Percentiles rank a stretch among this genome's conserved stretches.
Conservation (phyloP, 805 yeast genomes). For the Zygosaccharomyces bailii region DNA sequence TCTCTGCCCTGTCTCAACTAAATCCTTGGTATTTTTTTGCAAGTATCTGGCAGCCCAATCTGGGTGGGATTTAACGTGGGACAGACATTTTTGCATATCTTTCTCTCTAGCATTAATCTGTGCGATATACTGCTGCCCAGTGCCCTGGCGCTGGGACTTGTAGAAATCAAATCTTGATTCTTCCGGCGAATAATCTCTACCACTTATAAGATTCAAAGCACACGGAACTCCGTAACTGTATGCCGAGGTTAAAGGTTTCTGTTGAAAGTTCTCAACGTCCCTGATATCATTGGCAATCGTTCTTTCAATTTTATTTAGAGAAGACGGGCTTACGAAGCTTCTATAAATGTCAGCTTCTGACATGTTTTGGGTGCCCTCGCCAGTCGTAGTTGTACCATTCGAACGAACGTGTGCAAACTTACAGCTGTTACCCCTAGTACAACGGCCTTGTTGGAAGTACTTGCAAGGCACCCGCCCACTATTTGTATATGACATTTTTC, state of each 20-base stretch:
- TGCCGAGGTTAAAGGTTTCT: slow-evolving; percentile 40
- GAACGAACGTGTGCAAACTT: slow-evolving; percentile 41
- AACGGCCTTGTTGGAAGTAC: slow-evolving; percentile 42
- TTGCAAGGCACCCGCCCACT: slow-evolving; percentile 40
- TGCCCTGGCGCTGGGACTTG: slow-evolving; percentile 41
- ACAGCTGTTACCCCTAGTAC: slow-evolving; percentile 45
- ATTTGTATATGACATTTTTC: slow-evolving; percentile 9
- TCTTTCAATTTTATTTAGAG: slow-evolving; percentile 25
- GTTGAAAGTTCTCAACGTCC: slow-evolving; percentile 23
- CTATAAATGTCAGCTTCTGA: slow-evolving; percentile 20
- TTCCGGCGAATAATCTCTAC: slow-evolving; percentile 53
- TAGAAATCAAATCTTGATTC: slow-evolving; percentile 48
- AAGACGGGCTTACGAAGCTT: slow-evolving; percentile 25
- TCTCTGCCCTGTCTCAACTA: slow-evolving; percentile 28
- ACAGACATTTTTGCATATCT: slow-evolving; percentile 46
- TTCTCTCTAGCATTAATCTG: slow-evolving; percentile 41
- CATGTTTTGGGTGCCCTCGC: slow-evolving; percentile 7
- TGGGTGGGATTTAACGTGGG: slow-evolving; percentile 40
- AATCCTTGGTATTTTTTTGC: slow-evolving; percentile 43
- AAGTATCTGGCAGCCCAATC: slow-evolving; percentile 54
- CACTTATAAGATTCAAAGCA: slow-evolving; percentile 45
- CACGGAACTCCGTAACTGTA: slow-evolving; percentile 51
- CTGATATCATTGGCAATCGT: slow-evolving; percentile 31
- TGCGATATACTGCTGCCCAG: slow-evolving; percentile 39
- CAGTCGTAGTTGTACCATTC: slow-evolving; percentile 15